Percentiles rank a stretch among this genome's conserved stretches.
Evolutionary conservation across 768 basidiomycete species (phyloP).

Genomic region (Amanita muscaria): DNA sequence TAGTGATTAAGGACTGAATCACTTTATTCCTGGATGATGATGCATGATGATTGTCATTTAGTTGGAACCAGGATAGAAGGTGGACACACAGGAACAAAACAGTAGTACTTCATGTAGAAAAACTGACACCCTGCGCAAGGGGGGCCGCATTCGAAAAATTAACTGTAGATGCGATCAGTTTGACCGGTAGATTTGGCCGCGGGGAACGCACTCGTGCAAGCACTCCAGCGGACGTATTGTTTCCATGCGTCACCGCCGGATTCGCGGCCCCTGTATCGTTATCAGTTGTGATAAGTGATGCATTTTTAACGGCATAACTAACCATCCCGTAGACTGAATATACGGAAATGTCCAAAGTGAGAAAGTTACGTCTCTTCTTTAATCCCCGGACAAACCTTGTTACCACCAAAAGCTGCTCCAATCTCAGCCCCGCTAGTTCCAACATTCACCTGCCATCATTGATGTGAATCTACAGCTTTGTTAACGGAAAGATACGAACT

Average conservation of each 20-base stretch:
- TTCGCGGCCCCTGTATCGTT: constrained; percentile 72
- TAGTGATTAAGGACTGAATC: constrained; percentile 3
- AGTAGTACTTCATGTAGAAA: constrained; percentile 36
- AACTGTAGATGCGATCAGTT: constrained; percentile 29
- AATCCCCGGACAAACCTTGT: constrained; percentile 53
- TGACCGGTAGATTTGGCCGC: neutral
- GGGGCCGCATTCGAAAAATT: constrained; percentile 89
- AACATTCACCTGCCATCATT: constrained; percentile 39
- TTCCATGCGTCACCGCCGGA: constrained; percentile 99
- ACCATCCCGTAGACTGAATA: constrained; percentile 75
- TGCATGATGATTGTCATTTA: too few species aligned
- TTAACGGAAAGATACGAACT: constrained; percentile 10
- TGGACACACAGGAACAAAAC: too few species aligned
- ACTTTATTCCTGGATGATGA: too few species aligned
- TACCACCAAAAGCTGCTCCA: constrained; percentile 86
- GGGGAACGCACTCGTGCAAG: constrained; percentile 56
- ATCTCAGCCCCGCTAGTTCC: constrained; percentile 55
- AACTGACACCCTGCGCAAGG: constrained; percentile 89
- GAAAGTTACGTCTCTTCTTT: neutral
- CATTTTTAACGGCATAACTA: constrained; percentile 21
- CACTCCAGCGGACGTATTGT: constrained; percentile 88
- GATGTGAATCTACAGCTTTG: constrained; percentile 48
- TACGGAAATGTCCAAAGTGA: neutral
- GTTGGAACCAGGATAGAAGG: too few species aligned
- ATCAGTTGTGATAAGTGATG: constrained; percentile 15